Evolutionary conservation across 306 rosid species (phyloP).

Genomic region (Canavalia ensiformis): DNA sequence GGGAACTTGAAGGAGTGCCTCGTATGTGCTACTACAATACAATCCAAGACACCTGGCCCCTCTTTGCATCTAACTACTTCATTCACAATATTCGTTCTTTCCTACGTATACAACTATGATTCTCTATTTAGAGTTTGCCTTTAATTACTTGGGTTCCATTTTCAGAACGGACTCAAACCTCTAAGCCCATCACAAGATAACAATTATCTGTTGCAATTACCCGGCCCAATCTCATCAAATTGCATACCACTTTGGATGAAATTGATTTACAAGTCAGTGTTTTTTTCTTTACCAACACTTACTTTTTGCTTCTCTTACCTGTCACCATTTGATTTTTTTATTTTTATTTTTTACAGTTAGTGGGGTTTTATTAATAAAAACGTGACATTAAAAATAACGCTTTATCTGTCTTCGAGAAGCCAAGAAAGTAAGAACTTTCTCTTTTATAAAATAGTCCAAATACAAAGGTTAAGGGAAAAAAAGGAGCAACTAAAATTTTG

Average conservation of each 20-base stretch:
- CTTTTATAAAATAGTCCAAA: neutral
- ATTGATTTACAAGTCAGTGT: neutral
- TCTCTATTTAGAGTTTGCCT: too few species aligned
- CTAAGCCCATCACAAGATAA: neutral
- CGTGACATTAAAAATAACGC: neutral
- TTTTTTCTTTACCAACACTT: neutral
- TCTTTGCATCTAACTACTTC: too few species aligned
- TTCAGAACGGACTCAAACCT: neutral
- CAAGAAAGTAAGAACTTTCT: neutral
- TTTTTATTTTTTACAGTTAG: neutral
- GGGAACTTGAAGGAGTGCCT: slow-evolving; percentile 3
- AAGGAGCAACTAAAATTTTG: too few species aligned
- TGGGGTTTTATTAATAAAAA: neutral
- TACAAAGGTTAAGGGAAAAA: neutral
- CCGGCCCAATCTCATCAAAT: neutral
- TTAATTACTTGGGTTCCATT: neutral
- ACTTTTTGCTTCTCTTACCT: neutral
- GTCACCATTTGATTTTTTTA: neutral
- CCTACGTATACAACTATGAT: too few species aligned
- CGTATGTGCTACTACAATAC: neutral
- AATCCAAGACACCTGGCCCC: slow-evolving; percentile 22
- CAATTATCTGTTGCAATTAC: neutral
- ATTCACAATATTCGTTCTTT: too few species aligned
- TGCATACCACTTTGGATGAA: neutral
- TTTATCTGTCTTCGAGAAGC: neutral